phyloP scores from a whole-genome alignment of 106 monocot species.

The Dioscorea alata region DNA sequence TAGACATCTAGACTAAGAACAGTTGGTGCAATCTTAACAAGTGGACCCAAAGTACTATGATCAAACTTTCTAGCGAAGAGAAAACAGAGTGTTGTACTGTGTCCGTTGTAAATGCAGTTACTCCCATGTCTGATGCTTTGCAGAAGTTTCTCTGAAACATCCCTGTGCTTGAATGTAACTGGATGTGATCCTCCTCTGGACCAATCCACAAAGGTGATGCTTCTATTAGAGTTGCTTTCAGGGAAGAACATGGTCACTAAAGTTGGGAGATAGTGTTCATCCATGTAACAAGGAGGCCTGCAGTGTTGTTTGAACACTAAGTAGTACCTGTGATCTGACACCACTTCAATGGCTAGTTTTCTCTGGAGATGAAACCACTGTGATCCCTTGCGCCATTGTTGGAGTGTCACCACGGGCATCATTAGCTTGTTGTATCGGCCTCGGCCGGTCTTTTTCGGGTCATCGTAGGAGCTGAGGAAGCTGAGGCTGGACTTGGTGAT shows the following conservation, averaged over 20 bases:
- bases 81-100: conserved; percentile 5
- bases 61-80: conserved; percentile 32
- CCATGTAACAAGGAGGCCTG: conserved; percentile 25
- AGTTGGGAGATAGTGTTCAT: conserved; percentile 30
- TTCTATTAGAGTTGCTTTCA: conserved; percentile 16
- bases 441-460: conserved; percentile 12
- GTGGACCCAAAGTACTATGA: conserved; percentile 11
- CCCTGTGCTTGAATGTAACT: not conserved
- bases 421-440: conserved; percentile 23
- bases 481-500: conserved; percentile 13
- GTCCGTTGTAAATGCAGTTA: not conserved
- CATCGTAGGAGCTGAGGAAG: conserved; percentile 21
- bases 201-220: conserved; percentile 33
- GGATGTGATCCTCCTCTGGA: conserved; percentile 26
- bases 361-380: conserved; percentile 28
- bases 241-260: conserved; percentile 19
- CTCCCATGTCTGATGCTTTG: not conserved
- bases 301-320: conserved; percentile 17
- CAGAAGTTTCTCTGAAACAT: conserved; percentile 10
- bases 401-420: conserved; percentile 6
- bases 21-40: conserved; percentile 13
- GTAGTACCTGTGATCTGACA: conserved; percentile 15
- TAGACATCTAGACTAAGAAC: too few species aligned
- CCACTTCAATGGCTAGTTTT: conserved; percentile 7
- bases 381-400: conserved; percentile 35